phyloP scores from a whole-genome alignment of 805 yeast species.

The Ogataea glucozyma region DNA sequence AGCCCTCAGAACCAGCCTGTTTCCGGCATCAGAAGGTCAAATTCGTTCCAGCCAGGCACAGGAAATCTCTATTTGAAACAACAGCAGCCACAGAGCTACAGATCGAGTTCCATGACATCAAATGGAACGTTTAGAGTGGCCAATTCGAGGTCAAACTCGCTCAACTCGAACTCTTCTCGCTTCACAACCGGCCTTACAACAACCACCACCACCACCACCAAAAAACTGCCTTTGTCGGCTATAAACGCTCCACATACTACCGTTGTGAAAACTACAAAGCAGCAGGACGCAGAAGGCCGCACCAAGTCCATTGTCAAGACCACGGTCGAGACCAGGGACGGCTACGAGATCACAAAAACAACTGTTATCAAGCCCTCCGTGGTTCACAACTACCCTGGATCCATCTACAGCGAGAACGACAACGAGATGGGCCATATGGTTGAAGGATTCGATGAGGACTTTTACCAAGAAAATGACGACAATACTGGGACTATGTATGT shows the following conservation, averaged over 20 bases:
- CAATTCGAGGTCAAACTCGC: conserved; percentile 28
- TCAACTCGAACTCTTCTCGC: conserved; percentile 26
- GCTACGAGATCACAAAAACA: conserved; percentile 49
- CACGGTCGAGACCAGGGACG: conserved; percentile 50
- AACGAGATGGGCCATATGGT: conserved; percentile 28
- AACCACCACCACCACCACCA: conserved; percentile 33
- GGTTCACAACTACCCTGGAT: conserved; percentile 18
- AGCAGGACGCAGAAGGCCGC: conserved; percentile 50
- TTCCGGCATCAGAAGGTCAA: conserved; percentile 27
- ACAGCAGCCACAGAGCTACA: conserved; percentile 12
- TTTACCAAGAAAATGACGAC: conserved; percentile 19
- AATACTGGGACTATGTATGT: neutral
- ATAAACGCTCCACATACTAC: conserved; percentile 24
- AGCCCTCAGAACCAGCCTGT: conserved; percentile 11
- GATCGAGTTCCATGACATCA: conserved; percentile 28
- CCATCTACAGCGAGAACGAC: conserved; percentile 21
- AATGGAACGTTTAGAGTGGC: conserved; percentile 14
- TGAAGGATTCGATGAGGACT: conserved; percentile 23
- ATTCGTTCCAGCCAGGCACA: conserved; percentile 27
- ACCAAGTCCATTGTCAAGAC: conserved; percentile 57
- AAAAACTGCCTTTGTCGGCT: conserved; percentile 24
- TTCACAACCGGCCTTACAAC: conserved; percentile 30
- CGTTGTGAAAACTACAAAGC: conserved; percentile 51
- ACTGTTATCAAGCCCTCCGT: conserved; percentile 41
- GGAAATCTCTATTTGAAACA: conserved; percentile 17